Base-by-base conservation (phyloP, 2,329 filamentous ascomycete genomes). In the Phialemoniopsis sp. region DNA sequence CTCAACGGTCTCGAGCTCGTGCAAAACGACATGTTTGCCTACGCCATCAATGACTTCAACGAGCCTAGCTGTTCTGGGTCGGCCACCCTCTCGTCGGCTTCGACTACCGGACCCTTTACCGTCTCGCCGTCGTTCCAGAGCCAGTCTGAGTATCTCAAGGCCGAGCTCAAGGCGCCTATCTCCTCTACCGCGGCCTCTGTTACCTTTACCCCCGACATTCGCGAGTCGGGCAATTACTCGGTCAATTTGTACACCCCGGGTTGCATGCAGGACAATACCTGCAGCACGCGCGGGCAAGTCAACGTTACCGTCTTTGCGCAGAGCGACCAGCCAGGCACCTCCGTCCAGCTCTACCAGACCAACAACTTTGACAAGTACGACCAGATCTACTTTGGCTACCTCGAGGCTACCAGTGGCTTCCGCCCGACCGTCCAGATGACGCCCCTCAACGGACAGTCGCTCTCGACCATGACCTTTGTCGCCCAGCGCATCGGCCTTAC, bases 351-450 rank as follows among this genome's bases (percentile, higher is more conserved):
- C 8, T 94, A 78, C 57, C 93, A 98, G 62, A 95, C 90, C 14
- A 98, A 98, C 64, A 78, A 94, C 58, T 94, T 84, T 59, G 91
- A 97, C 69, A 98, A 98, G 63, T 97, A 95, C 56, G 93, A 98
- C 57, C 82, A 87, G 50, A 82, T 98, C 42, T 95, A 89, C 63
- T 85, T 84, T 48, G 93, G 90, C 34, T 81, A 81, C 48, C 80
- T 98, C 39, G 89, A 97, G 56, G 82, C 82, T 39, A 81, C 77
- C 38, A 83, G 78, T 9, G 69, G 67, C 46, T 96, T 96, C 70
- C 82, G 82, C 32, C 89, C 91, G 13, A 79, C 78, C 5, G 81
- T 98, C 38, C 95, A 86, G 0, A 67, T 98, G 33, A 75, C 80
- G 0, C 86, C 91, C 5, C 68, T 80, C 16, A 59, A 73, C 26